Conservation (phyloP, 768 basidiomycete genomes). For the Porphyrellus cyaneotinctus region DNA sequence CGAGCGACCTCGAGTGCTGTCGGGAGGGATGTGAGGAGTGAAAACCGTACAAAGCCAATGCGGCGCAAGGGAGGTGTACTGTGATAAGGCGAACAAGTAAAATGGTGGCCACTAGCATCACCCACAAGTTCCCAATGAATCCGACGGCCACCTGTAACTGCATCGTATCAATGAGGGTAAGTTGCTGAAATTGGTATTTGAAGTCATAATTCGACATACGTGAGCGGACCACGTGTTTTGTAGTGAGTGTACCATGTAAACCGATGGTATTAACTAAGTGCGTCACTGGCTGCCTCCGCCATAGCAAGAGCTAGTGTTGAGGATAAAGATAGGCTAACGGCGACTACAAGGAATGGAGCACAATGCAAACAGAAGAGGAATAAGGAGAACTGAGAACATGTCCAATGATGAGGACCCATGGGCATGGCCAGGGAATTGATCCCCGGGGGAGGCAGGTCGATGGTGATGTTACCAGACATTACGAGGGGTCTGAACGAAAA, state of each 20-base stretch:
- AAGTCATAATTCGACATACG: not conserved
- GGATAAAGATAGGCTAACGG: conserved; percentile 21
- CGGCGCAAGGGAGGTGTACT: conserved; percentile 16
- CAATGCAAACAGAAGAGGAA: conserved; percentile 19
- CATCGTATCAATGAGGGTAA: no score
- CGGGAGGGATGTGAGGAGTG: conserved; percentile 14
- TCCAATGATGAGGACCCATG: conserved; percentile 20
- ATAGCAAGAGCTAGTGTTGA: conserved; percentile 13
- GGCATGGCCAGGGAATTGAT: not conserved
- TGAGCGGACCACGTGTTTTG: conserved; percentile 9
- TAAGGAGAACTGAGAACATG: conserved; percentile 23
- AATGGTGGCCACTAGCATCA: conserved; percentile 22
- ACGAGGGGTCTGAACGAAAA: not conserved
- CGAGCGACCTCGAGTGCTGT: conserved; percentile 20
- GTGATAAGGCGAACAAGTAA: conserved; percentile 22
- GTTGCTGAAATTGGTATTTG: not conserved
- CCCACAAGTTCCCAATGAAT: conserved; percentile 18
- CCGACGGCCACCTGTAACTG: conserved; percentile 20
- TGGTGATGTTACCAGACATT: not conserved
- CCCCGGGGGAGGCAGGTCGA: not conserved
- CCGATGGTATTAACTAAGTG: conserved; percentile 11
- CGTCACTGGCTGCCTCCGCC: no score
- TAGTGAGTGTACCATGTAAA: conserved; percentile 20
- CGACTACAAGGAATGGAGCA: conserved; percentile 19
- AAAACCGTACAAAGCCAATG: conserved; percentile 12